Evolutionary conservation across 352 stramenopile genomes (phyloP).

Genomic region (Phytopythium helicoides): DNA sequence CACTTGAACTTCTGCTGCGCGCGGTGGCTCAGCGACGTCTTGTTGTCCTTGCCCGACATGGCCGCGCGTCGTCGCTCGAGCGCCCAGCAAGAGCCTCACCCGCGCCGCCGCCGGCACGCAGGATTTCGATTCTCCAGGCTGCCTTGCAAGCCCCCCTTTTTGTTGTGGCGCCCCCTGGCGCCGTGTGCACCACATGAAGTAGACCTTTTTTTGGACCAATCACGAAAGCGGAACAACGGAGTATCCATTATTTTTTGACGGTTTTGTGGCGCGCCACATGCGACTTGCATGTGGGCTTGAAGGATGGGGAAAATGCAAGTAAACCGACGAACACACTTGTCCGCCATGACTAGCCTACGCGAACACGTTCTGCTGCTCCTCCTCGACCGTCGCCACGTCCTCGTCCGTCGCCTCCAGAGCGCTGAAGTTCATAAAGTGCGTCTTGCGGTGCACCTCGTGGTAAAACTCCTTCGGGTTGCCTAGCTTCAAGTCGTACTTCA

Average conservation of each 20-base stretch:
- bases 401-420: constrained; percentile 95
- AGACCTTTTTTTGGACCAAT: not conserved
- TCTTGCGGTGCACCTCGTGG: constrained; percentile 97
- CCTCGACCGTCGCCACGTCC: constrained; percentile 83
- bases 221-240: too few species aligned
- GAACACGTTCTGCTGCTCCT: constrained; percentile 91
- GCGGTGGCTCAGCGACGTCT: constrained; percentile 82
- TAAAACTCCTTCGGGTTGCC: constrained; percentile 99
- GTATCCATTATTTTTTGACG: too few species aligned
- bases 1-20: constrained; percentile 89
- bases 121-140: too few species aligned
- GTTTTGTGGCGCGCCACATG: too few species aligned
- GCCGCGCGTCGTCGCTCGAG: too few species aligned
- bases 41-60: constrained; percentile 86
- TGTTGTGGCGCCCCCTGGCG: too few species aligned
- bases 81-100: too few species aligned
- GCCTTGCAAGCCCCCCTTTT: too few species aligned
- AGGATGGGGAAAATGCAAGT: too few species aligned
- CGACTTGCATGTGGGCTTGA: too few species aligned
- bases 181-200: too few species aligned
- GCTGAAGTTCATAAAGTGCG: constrained; percentile 99
- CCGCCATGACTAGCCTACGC: constrained; percentile 21
- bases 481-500: constrained; percentile 98
- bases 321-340: not conserved
- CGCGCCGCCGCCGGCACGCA: too few species aligned